Base-by-base conservation (phyloP, 257 asterid species). In the Salvia miltiorrhiza region DNA sequence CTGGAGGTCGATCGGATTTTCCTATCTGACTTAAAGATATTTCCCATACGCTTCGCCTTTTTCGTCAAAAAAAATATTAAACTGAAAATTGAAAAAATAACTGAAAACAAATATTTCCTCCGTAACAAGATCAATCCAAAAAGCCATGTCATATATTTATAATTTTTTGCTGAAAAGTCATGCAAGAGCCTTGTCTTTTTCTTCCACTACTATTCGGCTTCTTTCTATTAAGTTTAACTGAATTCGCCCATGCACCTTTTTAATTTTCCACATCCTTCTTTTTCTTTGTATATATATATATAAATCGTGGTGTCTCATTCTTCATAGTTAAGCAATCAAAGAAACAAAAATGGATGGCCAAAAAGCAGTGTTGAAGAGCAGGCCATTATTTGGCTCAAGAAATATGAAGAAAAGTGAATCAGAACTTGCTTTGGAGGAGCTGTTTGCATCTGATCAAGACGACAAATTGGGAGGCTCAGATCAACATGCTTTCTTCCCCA, bases 391-490 rank as follows among this genome's bases (percentile, higher is more conserved):
- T 48, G 79, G 59, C 17, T 48, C 40, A 55, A 21, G 57, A n/a
- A 69, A 73, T 26, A 76, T 86, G 90, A 84, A 84, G 70, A 76
- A 78, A 19, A 86, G 93, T 71, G 69, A 74, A 72, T 82, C 89
- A 12, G 79, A 74, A 52, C 37, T 86, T 73, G 82, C 77, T 6
- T 69, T 82, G 9, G 80, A 82, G 21, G 88, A 84, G 56, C 52
- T 80, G 5, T 73, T 84, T 49, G 64, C 71, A 40, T 60, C 72
- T 45, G 63, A 55, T 37, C 6, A 72, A 1, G 63, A 69, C 39
- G 9, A 35, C 40, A 35, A 5, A 3, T 30, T 30, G 5, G 35
- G 35, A 30, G 5, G 35, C 35, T 56, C 78, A 20, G 67, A 73
- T 73, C 76, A 63, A 54, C 73, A 68, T 2, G 45, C 7, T 55